phyloP scores from a whole-genome alignment of 257 asterid genomes.

The Craterostigma plantagineum region DNA sequence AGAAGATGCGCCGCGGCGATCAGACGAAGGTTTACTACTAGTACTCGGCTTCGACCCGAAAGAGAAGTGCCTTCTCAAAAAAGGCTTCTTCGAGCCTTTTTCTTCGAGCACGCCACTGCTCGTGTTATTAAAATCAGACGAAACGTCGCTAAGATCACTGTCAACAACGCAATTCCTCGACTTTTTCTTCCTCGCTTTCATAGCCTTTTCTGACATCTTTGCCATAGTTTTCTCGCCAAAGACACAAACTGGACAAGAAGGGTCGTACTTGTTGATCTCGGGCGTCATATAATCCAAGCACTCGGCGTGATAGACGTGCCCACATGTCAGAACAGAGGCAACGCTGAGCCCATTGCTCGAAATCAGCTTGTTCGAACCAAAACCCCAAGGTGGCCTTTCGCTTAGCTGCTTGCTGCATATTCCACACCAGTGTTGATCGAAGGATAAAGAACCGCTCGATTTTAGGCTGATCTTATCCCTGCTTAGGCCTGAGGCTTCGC shows the following conservation, averaged over 20 bases:
- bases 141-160: constrained; percentile 21
- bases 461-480: constrained; percentile 20
- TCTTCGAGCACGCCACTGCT: constrained; percentile 26
- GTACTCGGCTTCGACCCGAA: constrained; percentile 24
- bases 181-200: constrained; percentile 37
- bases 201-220: constrained; percentile 49
- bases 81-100: constrained; percentile 16
- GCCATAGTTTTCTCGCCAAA: constrained; percentile 38
- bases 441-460: constrained; percentile 22
- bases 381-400: constrained; percentile 35
- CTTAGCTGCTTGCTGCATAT: constrained; percentile 35
- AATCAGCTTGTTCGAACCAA: too few relatives aligned
- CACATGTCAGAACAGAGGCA: constrained; percentile 44
- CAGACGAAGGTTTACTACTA: neutral
- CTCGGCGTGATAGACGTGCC: constrained; percentile 57
- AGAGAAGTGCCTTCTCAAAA: constrained; percentile 36
- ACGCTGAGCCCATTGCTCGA: constrained; percentile 40
- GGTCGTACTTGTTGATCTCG: constrained; percentile 44
- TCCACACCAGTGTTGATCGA: constrained; percentile 47
- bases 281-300: constrained; percentile 55
- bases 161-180: constrained; percentile 25
- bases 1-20: too few relatives aligned
- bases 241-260: constrained; percentile 51
- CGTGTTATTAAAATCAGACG: constrained; percentile 21
- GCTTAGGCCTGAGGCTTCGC: constrained; percentile 27